Evolutionary conservation across 108 stramenopile genomes (phyloP), one percentile per base, ranked within the genome.

Genomic region (Pseudonitzschia multiseries): DNA sequence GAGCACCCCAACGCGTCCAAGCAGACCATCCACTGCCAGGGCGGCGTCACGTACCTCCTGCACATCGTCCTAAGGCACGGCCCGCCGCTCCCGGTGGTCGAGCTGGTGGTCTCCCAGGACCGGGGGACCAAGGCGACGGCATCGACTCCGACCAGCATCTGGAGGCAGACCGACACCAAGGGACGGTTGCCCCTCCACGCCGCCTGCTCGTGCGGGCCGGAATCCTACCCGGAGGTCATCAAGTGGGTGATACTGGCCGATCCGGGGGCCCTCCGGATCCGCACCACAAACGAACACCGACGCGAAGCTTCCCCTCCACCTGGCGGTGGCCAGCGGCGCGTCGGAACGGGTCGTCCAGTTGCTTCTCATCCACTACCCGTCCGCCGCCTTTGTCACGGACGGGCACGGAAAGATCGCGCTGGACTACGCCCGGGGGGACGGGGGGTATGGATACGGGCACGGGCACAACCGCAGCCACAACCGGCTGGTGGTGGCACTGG

Each of bases 151-250:
- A n/a, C n/a, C n/a, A n/a, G n/a, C 13, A 28, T 62, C 29, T 40
- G 32, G 61, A 62, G 40, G 29, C 31, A 14, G 10, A 62, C 61
- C n/a, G 79, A 72, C 29, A 28, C 72, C 32, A 32, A 65, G 51
- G 79, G 79, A 13, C 66, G 67, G 46, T 53, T 79, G 42, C 79
- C 79, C 9, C 64, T 79, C 24, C 79, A 79, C 53, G 57, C 66
- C 26, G 79, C 73, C 27, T 79, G 79, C 56, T 32, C 63, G 50
- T 51, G 57, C 65, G 43, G 65, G 40, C 32, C 64, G 10, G 62
- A 51, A 12, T 50, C 70, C 21, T 33, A 53, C 20, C 24, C 28
- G 33, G 73, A 79, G 9, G 71, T 79, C 15, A 51, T 79, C 9
- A 17, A 27, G 9, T 24, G 50, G 46, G 56, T 79, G 41, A n/a